These are phyloP conservation scores for Pseudodiploospora longispora DNA, from an alignment of 2,329 filamentous ascomycete genomes.

Conservation along the genomic window DNA sequence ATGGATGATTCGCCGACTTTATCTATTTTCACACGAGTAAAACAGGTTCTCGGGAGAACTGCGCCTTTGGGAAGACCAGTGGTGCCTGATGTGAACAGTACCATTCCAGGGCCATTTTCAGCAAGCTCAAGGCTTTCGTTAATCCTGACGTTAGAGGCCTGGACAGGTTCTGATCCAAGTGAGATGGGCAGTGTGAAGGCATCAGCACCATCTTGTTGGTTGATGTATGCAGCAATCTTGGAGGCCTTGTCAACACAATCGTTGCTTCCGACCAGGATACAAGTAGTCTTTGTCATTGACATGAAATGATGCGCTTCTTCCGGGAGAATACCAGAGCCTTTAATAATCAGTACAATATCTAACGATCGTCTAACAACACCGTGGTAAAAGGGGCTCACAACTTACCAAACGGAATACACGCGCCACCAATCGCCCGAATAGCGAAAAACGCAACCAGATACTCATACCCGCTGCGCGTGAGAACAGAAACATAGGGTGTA, in stretches of 20 bases:
- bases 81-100: constrained; percentile 56
- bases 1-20: constrained; percentile 1
- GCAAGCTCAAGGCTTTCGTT: constrained; percentile 1
- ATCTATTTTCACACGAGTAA: not conserved
- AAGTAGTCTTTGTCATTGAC: not conserved
- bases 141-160: not conserved
- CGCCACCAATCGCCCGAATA: constrained; percentile 10
- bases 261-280: constrained; percentile 1
- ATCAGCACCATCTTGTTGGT: not conserved
- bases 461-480: constrained; percentile 12
- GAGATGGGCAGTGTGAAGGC: not conserved
- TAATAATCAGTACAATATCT: not conserved
- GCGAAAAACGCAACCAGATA: constrained; percentile 15
- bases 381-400: not conserved
- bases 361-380: not conserved
- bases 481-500: constrained; percentile 3
- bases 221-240: not conserved
- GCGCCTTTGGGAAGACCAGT: constrained; percentile 72
- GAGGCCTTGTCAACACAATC: not conserved
- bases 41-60: constrained; percentile 37
- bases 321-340: constrained; percentile 6
- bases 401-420: constrained; percentile 9
- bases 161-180: not conserved
- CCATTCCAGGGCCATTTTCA: constrained; percentile 6
- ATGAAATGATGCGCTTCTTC: constrained; percentile 7